Evolutionary conservation across 2,329 filamentous ascomycete species (phyloP).

Genomic region (Curvularia lunata): DNA sequence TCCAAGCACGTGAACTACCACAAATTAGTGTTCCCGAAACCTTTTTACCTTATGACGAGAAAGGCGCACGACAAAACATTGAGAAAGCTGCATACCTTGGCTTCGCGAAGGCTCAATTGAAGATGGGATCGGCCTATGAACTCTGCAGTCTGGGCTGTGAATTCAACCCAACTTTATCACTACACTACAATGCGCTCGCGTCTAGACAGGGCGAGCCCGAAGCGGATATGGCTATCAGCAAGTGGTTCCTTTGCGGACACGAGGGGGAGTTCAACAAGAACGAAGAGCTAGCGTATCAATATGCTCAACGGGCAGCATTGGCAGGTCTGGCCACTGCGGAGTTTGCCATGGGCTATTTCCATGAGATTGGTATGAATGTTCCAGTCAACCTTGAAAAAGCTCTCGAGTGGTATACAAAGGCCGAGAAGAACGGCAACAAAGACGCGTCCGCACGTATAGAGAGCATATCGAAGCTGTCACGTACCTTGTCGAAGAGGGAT

Average conservation of each 20-base stretch:
- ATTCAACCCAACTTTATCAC: slow-evolving; percentile 87
- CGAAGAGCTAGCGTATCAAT: slow-evolving; percentile 89
- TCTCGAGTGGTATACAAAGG: slow-evolving; percentile 86
- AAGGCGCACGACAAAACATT: slow-evolving; percentile 81
- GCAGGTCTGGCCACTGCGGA: slow-evolving; percentile 86
- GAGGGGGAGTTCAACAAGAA: slow-evolving; percentile 94
- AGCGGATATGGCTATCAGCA: slow-evolving; percentile 93
- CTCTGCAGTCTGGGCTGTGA: slow-evolving; percentile 92
- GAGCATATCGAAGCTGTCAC: slow-evolving; percentile 75
- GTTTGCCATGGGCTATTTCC: slow-evolving; percentile 96
- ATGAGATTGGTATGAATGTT: slow-evolving; percentile 93
- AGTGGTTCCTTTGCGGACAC: slow-evolving; percentile 97
- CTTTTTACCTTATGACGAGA: slow-evolving; percentile 73
- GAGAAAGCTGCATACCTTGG: slow-evolving; percentile 96
- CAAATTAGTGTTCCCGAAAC: slow-evolving; percentile 81
- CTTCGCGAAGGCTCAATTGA: slow-evolving; percentile 94
- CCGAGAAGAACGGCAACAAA: slow-evolving; percentile 87
- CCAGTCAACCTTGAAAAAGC: slow-evolving; percentile 83
- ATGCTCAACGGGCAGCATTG: slow-evolving; percentile 84
- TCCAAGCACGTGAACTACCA: slow-evolving; percentile 87
- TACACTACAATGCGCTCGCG: slow-evolving; percentile 95
- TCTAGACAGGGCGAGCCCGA: slow-evolving; percentile 91
- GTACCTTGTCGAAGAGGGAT: slow-evolving; percentile 85
- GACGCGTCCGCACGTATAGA: slow-evolving; percentile 85
- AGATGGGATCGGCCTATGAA: slow-evolving; percentile 96